Base-by-base conservation (phyloP, 2,329 filamentous ascomycete genomes). In the Aspergillus quadrilineatus region DNA sequence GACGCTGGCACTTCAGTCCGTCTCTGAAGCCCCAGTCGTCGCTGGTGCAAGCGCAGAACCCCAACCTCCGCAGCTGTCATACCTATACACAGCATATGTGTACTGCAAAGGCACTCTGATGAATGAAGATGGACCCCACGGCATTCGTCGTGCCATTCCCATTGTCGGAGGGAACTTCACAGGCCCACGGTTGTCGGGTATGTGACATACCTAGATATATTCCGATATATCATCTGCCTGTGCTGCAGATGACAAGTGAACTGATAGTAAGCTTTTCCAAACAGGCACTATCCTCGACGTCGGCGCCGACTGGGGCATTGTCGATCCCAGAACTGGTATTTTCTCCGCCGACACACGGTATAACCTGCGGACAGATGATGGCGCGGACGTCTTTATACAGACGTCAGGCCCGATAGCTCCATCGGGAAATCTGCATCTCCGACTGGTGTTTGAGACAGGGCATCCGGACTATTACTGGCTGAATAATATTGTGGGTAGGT, bases 111-210 rank as follows among this genome's bases (percentile, higher is more conserved):
- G 53, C 6, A 62, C 55, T 4, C 34, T 64, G 4, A 65, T 67
- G 61, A 53, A 53, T 36, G 53, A 49, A 2, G 39, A 46, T 6
- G 59, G 62, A 1, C 66, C 66, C 0, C 53, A 53, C 28, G 66
- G 66, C 10, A 62, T 57, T 17, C 62, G 65, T 14, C 57, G 53
- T 4, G 55, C 65, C 4, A 67, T 68, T n/a, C 66, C 63, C 6
- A 68, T 68, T 14, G 60, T 67, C 0, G 65, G 65, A 1, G 66
- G 66, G 2, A 68, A 67, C n/a, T 67, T 68, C 45, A 67, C 58
- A 9, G 65, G 66, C 0, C 66, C 66, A 30, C 52, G 57, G 53
- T 42, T 65, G 10, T 63, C 60, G 1, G 62, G 62, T 65, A 60
- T 4, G 39, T 47, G 22, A 4, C 22, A 41, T 9, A 37, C 5